Base-by-base conservation (phyloP, 2,329 filamentous ascomycete species). In the Alternaria sp. region DNA sequence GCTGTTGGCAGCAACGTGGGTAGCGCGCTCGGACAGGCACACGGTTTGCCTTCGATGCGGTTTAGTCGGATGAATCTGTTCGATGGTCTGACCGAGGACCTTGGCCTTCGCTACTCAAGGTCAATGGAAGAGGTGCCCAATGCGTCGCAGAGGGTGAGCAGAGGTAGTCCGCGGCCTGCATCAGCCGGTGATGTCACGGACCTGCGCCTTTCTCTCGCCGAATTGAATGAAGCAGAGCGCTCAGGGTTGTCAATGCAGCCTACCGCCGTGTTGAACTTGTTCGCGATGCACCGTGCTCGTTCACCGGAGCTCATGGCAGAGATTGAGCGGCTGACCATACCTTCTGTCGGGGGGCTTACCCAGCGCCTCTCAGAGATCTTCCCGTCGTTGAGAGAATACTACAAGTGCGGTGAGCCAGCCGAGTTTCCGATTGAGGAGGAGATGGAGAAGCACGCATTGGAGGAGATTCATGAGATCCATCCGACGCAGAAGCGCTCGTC, bases 21-120 rank as follows among this genome's bases (percentile, higher is more conserved):
- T n/a, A 70, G 61, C 44, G 68, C 54, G 17, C 61, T 75, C 40
- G 67, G 65, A 25, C 68, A 73, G 46, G 77, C 76, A 44, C 76
- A 79, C 57, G 77, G 80, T 13, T 74, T 85, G 28, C 83, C 83
- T 13, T 83, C 81, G 8, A 76, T 85, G 63, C 81, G 84, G 63
- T 85, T 85, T 73, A 85, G 83, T 62, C 77, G 77, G 8, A 80
- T 81, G 69, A 79, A 84, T 65, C 70, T 85, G 49, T 77, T 84
- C 56, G 79, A 81, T 44, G 83, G 81, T 69, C 67, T 85, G 28
- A 81, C 82, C 30, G 81, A 83, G 44, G 82, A 79, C 17, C 68
- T 84, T 21, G 81, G 81, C 13, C 67, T 78, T 23, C 79, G 77
- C 9, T 67, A 75, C 7, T 77, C 77, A 7, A 76, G 78, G 49